Base-by-base conservation (phyloP, 2,329 filamentous ascomycete genomes). In the Xenosphaeropsis pyriputrescens region DNA sequence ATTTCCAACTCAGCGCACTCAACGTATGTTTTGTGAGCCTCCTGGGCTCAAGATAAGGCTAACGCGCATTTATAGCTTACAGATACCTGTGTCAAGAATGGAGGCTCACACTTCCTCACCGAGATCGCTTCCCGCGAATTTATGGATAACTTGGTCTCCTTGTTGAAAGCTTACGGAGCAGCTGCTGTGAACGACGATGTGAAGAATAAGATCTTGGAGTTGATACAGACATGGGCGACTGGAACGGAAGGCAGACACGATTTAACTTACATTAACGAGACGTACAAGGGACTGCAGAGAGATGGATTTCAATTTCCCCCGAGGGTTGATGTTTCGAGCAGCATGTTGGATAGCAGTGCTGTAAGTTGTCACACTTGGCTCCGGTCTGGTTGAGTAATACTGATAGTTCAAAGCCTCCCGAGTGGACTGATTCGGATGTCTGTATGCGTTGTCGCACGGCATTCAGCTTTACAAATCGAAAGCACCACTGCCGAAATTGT, bases 1-100 rank as follows among this genome's bases (percentile, higher is more conserved):
- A 98, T 58, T 79, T 91, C 29, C 91, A 98, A 64, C 68, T 98
- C 29, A 91, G 88, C 50, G 83, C 91, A n/a, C 64, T 98, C 39
- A 93, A 91, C 59, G 85, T 91, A 68, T 38, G 45, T 44, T 34
- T 16, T 17, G 12, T 18, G n/a, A 29, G 43, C 12, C 15, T 9
- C 11, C 18, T 14, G n/a, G 13, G 19, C 14, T 29, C 7, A 18
- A 15, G 18, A 31, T 22, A 34, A 41, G 17, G 16, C 37, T 38
- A 44, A 75, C 49, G 37, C 52, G 36, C 36, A 5, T 36, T 29
- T 43, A 29, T 49, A 79, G 85, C 79, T 98, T 52, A 94, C 88
- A 47, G 91, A 98, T 63, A 96, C 91, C 1, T 98, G 91, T 57
- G 86, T 96, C 43, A 98, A 98, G 65, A 98, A 98, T 66, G 91